These are phyloP conservation scores for Fusarium burgessii DNA, from an alignment of 2,329 filamentous ascomycete species.

Conservation along the genomic window DNA sequence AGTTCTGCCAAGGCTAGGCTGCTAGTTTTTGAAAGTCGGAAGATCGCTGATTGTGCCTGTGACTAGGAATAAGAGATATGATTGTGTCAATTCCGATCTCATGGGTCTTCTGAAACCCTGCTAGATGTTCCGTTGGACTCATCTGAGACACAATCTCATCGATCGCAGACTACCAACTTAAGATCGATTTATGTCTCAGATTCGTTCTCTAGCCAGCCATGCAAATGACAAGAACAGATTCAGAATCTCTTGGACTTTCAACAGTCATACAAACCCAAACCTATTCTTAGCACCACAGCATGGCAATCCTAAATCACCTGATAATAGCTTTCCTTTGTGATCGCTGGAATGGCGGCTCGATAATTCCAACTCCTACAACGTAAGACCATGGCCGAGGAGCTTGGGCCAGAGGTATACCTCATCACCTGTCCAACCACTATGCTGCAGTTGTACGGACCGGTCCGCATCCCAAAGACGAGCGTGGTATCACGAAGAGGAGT, in stretches of 20 bases:
- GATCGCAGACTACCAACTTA: background rate
- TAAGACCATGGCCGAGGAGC: background rate
- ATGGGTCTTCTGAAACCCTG: background rate
- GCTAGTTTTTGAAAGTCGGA: background rate
- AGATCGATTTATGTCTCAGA: background rate
- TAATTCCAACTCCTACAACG: background rate
- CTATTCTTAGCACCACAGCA: conserved; percentile 17
- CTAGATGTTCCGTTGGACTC: background rate
- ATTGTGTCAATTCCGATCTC: background rate
- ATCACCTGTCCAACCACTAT: conserved; percentile 19
- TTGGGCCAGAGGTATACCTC: background rate
- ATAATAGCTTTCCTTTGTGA: background rate
- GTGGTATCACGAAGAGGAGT: background rate
- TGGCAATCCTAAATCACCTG: background rate
- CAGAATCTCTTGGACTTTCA: background rate
- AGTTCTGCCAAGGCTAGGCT: background rate
- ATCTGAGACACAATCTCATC: background rate
- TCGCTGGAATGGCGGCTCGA: conserved; percentile 15
- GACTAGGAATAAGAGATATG: too few species aligned
- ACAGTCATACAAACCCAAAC: background rate
- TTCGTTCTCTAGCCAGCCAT: background rate
- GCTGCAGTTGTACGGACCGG: conserved; percentile 4
- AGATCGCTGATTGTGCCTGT: background rate
- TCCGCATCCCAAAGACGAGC: conserved; percentile 3
- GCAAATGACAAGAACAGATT: background rate